Base-by-base conservation (phyloP, 2,329 filamentous ascomycete genomes). In the Knoxdaviesia proteae region DNA sequence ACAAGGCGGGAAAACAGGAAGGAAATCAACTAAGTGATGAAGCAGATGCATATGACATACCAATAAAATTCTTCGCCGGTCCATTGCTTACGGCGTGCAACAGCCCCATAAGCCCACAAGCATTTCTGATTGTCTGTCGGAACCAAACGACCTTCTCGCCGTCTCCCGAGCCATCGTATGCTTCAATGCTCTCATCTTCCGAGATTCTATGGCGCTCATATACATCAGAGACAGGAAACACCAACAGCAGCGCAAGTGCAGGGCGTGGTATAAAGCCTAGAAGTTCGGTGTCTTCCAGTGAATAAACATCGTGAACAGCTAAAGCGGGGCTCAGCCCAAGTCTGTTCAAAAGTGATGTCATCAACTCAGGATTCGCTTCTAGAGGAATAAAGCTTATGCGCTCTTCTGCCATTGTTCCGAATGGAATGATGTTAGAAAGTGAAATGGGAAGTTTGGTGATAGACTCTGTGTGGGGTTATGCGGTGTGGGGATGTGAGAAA, bases 41-140 rank as follows among this genome's bases (percentile, higher is more conserved):
- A 3, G 20, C 20, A 20, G 20, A 20, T 20, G 20, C 20, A 20
- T 20, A 20, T 20, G 51, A 61, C 52, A 46, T 57, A 63, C 70
- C 59, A 43, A 93, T 71, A 42, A 77, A 71, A 4, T 62, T 60
- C 44, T 70, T 63, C 1, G 82, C 79, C 1, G 69, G 67, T 0
- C 86, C 86, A 58, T 96, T 98, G 39, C 69, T 69, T 0, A 84
- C 73, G 11, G 79, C 81, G 56, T 96, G 90, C 39, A 96, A 58
- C 32, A 96, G 61, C 0, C 82, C 90, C 64, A 94, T 94, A 38
- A 94, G 63, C 0, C 88, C 88, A 58, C 88, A 96, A 1, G 88
- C 84, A 56, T 96, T 93, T 47, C 81, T 73, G 52, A 96, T 94
- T 0, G 87, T 96, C 63, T 96, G 88, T 51, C 75, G 81, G 68